phyloP scores from a whole-genome alignment of 106 monocot species.

The Acanthochlamys bracteata region DNA sequence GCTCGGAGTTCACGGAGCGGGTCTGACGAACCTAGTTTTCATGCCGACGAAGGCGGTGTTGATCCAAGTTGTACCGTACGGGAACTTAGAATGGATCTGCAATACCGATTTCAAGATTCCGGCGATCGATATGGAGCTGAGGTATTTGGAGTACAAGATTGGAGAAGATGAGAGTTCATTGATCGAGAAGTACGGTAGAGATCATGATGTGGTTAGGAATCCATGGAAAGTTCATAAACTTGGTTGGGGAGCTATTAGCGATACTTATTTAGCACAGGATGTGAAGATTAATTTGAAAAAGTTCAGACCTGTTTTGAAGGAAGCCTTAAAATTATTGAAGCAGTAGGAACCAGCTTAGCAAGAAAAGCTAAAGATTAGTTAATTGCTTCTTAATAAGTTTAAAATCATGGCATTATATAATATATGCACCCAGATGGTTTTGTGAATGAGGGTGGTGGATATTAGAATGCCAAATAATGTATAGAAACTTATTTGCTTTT shows the following conservation, averaged over 20 bases:
- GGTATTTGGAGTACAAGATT: slow-evolving; percentile 23
- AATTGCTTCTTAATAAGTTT: no score
- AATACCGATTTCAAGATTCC: slow-evolving; percentile 7
- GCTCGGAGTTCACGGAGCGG: slow-evolving; percentile 78
- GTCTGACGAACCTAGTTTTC: slow-evolving; percentile 62
- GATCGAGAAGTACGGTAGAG: slow-evolving; percentile 11
- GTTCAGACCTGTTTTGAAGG: slow-evolving; percentile 8
- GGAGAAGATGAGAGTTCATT: slow-evolving; percentile 13
- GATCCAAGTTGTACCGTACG: slow-evolving; percentile 18
- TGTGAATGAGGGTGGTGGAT: no score
- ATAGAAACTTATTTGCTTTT: no score
- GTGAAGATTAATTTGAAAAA: slow-evolving; percentile 9
- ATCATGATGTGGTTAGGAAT: slow-evolving; percentile 17
- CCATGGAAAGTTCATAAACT: slow-evolving; percentile 14
- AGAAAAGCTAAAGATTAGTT: no score
- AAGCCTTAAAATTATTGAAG: slow-evolving; percentile 5
- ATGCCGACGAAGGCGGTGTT: slow-evolving; percentile 29
- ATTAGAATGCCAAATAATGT: no score
- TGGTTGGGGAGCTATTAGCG: slow-evolving; percentile 9
- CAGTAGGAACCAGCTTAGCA: neutral
- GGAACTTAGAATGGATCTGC: slow-evolving; percentile 5
- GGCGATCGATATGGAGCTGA: slow-evolving; percentile 14
- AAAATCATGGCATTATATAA: no score
- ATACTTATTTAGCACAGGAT: slow-evolving; percentile 4
- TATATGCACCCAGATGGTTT: no score